Evolutionary conservation across 1,284 basidiomycete genomes (phyloP), one percentile per base, ranked within the genome.

Genomic region (Exsudoporus floridanus): DNA sequence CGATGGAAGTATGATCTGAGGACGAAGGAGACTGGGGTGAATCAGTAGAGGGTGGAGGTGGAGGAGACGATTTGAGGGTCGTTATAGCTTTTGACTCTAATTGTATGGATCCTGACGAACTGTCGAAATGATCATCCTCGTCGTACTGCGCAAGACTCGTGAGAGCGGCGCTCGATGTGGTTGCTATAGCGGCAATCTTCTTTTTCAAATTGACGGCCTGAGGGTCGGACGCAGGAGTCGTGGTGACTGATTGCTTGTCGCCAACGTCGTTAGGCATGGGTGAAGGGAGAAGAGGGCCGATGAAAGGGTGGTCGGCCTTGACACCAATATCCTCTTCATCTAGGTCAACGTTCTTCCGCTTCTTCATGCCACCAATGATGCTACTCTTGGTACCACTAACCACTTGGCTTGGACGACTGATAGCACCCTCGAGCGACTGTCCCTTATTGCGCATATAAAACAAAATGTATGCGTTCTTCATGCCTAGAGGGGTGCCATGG

Each of bases 401-500:
- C 30, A 39, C 35, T 43, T 46, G 61, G 38, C 23, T 66, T 43
- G 53, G 58, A 25, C 67, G 60, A 47, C 71, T 71, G 47, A 90
- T 71, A 4, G 80, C 84, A 18, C 81, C 81, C 57, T 87, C 81
- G 38, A 91, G 72, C 10, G 76, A 77, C 59, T 90, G 83, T 3
- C 88, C 88, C 67, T 82, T 88, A 57, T 88, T 84, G 45, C 85
- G 83, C 39, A 94, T 80, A 71, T 99, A 99, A 73, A 96, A 96
- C 46, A 99, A 77, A 53, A 98, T 82, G 63, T 99, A 99, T 46
- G 96, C 97, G 60, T 83, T 92, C 71, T 86, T 89, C 72, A 86
- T 80, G 55, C 77, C 75, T 27, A 84, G 73, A 6, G 86, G 84
- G 7, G 77, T 62, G 18, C 68, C 59, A 23, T 64, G 57, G 58